Conservation (phyloP, 1,139 yeast genomes). For the Eremothecium sinecaudum region DNA sequence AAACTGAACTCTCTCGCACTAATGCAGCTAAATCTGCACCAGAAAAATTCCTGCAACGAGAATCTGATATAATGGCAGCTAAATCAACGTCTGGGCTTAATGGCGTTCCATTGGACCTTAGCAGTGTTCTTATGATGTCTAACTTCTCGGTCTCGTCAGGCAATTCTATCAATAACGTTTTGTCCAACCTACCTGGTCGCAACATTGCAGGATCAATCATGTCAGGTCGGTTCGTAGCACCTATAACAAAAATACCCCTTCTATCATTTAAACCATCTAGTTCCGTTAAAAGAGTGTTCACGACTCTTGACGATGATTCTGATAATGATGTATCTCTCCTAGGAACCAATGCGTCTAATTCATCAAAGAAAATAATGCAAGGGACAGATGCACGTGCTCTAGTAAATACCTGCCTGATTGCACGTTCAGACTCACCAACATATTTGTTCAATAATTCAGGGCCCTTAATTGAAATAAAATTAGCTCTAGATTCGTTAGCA, state of each 20-base stretch:
- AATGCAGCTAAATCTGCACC: constrained; percentile 94
- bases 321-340: constrained; percentile 80
- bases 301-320: constrained; percentile 89
- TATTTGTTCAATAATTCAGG: constrained; percentile 90
- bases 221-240: constrained; percentile 96
- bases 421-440: constrained; percentile 93
- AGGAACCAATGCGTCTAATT: constrained; percentile 91
- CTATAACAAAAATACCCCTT: constrained; percentile 86
- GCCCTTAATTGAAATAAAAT: constrained; percentile 89
- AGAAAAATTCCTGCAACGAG: constrained; percentile 76
- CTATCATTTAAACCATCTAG: constrained; percentile 90
- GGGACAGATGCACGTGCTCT: constrained; percentile 94
- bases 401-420: constrained; percentile 88
- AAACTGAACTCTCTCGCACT: constrained; percentile 86
- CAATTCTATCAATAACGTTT: constrained; percentile 81
- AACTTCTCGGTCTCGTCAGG: constrained; percentile 70
- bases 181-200: constrained; percentile 92
- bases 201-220: constrained; percentile 98
- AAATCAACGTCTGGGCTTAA: constrained; percentile 56
- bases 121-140: constrained; percentile 73
- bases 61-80: constrained; percentile 54
- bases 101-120: constrained; percentile 67
- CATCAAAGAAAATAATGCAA: constrained; percentile 92
- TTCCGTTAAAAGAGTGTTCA: constrained; percentile 86
- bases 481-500: constrained; percentile 93